Evolutionary conservation across 495 filamentous ascomycete species (phyloP).

Genomic region (Trichoderma erinaceum): DNA sequence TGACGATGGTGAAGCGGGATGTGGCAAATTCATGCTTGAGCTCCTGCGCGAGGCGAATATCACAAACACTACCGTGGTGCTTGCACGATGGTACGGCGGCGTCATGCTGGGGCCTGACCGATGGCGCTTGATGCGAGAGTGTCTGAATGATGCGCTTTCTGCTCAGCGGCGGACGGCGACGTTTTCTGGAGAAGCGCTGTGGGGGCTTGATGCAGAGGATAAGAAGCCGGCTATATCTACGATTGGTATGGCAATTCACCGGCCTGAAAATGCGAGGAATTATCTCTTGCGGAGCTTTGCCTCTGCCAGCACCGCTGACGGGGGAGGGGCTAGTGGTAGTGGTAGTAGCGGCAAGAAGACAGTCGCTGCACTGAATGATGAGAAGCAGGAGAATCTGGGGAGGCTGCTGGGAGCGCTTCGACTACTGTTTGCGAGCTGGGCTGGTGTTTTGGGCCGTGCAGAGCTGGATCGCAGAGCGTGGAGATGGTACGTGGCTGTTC

Average conservation of each 20-base stretch:
- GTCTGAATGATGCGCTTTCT: constrained; percentile 39
- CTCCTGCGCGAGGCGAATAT: constrained; percentile 75
- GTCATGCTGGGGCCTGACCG: constrained; percentile 79
- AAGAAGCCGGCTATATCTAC: constrained; percentile 35
- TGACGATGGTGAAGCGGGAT: constrained; percentile 89
- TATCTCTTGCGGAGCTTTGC: constrained; percentile 60
- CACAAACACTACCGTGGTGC: constrained; percentile 77
- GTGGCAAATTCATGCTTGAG: constrained; percentile 71
- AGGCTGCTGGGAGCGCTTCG: constrained; percentile 61
- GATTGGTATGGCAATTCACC: constrained; percentile 57
- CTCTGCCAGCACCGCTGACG: constrained; percentile 22
- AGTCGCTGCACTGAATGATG: constrained; percentile 31
- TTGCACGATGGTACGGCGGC: constrained; percentile 91
- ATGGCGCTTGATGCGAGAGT: constrained; percentile 50
- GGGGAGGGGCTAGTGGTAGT: neutral
- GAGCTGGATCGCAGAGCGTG: constrained; percentile 72
- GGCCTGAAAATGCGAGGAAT: constrained; percentile 53
- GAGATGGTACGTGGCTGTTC: constrained; percentile 70
- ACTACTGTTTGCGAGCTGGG: constrained; percentile 66
- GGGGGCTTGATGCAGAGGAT: constrained; percentile 73
- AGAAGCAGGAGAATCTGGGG: constrained; percentile 61
- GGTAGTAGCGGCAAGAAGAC: constrained; percentile 29
- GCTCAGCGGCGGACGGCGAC: constrained; percentile 39
- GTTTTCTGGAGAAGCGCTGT: constrained; percentile 52
- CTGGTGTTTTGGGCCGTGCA: constrained; percentile 41